Evolutionary conservation across 1,284 basidiomycete genomes (phyloP).

Genomic region (Pseudozyma pruni): DNA sequence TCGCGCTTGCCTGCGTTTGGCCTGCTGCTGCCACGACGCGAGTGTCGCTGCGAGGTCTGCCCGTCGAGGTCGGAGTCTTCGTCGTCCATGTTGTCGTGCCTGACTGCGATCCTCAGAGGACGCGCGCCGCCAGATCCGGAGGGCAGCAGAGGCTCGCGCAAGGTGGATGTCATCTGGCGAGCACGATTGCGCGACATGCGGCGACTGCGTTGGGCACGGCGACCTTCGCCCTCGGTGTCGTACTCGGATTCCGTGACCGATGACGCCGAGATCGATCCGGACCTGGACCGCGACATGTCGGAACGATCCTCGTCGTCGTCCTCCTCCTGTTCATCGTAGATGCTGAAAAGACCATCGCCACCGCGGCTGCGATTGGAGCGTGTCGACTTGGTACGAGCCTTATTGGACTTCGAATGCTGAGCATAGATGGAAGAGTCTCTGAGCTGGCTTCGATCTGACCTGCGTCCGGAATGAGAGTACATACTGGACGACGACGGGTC

Average conservation of each 20-base stretch:
- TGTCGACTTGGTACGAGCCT: constrained; percentile 16
- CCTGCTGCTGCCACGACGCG: constrained; percentile 1
- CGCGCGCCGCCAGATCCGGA: constrained; percentile 28
- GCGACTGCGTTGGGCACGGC: constrained; percentile 21
- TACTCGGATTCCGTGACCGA: constrained; percentile 47
- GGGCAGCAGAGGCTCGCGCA: constrained; percentile 45
- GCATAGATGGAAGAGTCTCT: constrained; percentile 28
- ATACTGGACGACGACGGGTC: constrained; percentile 24
- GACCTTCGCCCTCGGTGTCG: constrained; percentile 37
- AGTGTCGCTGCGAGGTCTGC: constrained; percentile 9
- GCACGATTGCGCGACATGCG: constrained; percentile 44
- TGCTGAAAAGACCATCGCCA: constrained; percentile 33
- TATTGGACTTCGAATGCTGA: constrained; percentile 10
- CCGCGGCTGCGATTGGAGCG: constrained; percentile 11
- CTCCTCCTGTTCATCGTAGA: constrained; percentile 36
- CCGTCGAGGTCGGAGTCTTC: constrained; percentile 23
- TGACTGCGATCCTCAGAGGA: constrained; percentile 13
- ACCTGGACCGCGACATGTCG: constrained; percentile 40
- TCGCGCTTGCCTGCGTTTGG: constrained; percentile 4
- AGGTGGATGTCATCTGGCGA: constrained; percentile 42
- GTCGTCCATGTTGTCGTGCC: constrained; percentile 9
- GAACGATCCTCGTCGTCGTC: constrained; percentile 27
- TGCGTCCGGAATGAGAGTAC: constrained; percentile 13
- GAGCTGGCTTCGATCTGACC: constrained; percentile 12
- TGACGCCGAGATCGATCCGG: constrained; percentile 39